phyloP scores from a whole-genome alignment of 371 early-diverging fungal species.

The Zopfochytrium polystomum region DNA sequence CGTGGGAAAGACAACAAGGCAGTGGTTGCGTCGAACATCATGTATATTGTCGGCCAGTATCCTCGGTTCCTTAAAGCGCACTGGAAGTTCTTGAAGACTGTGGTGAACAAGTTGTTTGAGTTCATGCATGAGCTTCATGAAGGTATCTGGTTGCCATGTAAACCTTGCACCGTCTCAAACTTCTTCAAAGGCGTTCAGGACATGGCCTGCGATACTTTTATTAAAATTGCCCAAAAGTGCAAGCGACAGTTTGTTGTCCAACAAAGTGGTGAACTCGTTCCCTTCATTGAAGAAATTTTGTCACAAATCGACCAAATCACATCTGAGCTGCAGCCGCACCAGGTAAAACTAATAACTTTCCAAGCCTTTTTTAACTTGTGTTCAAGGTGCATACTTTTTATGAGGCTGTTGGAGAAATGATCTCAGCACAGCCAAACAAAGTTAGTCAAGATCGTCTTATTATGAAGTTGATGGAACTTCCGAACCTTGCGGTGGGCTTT shows the following conservation, averaged over 20 bases:
- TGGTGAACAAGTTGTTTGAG: slow-evolving; percentile 99
- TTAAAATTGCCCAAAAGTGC: slow-evolving; percentile 97
- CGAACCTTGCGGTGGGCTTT: slow-evolving; percentile 69
- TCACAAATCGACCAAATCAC: slow-evolving; percentile 73
- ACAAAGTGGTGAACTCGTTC: slow-evolving; percentile 77
- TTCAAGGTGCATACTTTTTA: slow-evolving; percentile 84
- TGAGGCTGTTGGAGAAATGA: slow-evolving; percentile 95
- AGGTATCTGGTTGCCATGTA: slow-evolving; percentile 46
- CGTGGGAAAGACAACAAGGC: slow-evolving; percentile 99
- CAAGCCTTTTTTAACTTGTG: neutral
- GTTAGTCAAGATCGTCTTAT: slow-evolving; percentile 75
- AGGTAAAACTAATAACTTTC: slow-evolving; percentile 47
- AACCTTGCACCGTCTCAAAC: neutral
- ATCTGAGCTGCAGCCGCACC: slow-evolving; percentile 82
- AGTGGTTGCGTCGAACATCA: slow-evolving; percentile 98
- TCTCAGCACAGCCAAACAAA: slow-evolving; percentile 78
- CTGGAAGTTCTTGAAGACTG: slow-evolving; percentile 99
- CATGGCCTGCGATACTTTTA: slow-evolving; percentile 99
- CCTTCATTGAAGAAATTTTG: slow-evolving; percentile 94
- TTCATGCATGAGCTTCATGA: slow-evolving; percentile 99
- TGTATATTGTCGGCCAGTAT: slow-evolving; percentile 99
- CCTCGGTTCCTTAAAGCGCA: slow-evolving; percentile 98
- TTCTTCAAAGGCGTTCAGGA: slow-evolving; percentile 88
- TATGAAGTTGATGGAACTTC: slow-evolving; percentile 77
- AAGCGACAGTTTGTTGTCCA: slow-evolving; percentile 90